Evolutionary conservation across 495 filamentous ascomycete genomes (phyloP).

Genomic region (Usnea hakonensis): DNA sequence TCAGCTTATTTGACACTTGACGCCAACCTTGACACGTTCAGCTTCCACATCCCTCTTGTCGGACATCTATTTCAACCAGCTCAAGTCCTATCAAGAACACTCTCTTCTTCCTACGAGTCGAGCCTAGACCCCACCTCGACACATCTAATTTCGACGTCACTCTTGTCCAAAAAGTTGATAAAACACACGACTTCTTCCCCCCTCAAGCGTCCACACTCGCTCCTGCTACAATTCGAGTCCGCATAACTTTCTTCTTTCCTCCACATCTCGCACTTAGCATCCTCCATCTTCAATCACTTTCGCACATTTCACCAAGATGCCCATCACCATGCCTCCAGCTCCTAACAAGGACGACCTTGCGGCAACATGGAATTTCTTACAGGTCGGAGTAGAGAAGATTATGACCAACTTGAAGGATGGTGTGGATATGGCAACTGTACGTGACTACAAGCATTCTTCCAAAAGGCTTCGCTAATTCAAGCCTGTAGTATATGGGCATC

Average conservation of each 20-base stretch:
- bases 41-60: background rate
- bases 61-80: background rate
- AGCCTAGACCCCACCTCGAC: background rate
- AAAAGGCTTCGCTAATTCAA: slow-evolving; percentile 27
- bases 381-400: slow-evolving; percentile 78
- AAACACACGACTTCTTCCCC: background rate
- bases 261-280: background rate
- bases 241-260: background rate
- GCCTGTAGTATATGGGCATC: slow-evolving; percentile 80
- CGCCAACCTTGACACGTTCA: background rate
- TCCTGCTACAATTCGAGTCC: background rate
- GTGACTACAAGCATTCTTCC: slow-evolving; percentile 27
- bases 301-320: slow-evolving; percentile 12
- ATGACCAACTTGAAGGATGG: slow-evolving; percentile 88
- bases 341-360: slow-evolving; percentile 77
- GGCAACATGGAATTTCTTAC: slow-evolving; percentile 83
- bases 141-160: background rate
- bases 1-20: background rate
- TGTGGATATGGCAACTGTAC: slow-evolving; percentile 81
- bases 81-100: background rate
- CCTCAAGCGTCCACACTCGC: background rate
- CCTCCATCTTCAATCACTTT: background rate
- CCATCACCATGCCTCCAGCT: slow-evolving; percentile 25
- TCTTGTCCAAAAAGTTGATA: background rate
- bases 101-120: background rate